phyloP scores from a whole-genome alignment of 768 basidiomycete genomes.

The Kwoniella heveanensis region DNA sequence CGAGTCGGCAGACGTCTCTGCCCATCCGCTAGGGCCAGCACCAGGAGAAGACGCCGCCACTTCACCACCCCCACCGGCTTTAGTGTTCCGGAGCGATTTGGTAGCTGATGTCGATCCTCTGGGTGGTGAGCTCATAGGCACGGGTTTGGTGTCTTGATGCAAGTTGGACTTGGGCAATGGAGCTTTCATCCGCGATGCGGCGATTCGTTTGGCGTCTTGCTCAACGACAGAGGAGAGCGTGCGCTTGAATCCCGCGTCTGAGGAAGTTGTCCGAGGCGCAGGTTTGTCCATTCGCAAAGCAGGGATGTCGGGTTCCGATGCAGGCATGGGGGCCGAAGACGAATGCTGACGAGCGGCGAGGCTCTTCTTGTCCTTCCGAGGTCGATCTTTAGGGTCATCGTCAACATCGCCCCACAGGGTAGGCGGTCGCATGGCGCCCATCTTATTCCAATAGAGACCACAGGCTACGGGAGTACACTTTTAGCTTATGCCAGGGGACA shows the following conservation, averaged over 20 bases:
- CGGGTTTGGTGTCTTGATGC: constrained; percentile 24
- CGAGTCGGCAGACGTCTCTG: background rate
- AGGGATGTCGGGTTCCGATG: constrained; percentile 26
- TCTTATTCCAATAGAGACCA: constrained; percentile 54
- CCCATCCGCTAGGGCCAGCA: background rate
- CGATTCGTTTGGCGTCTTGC: constrained; percentile 45
- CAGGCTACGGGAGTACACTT: too few species aligned
- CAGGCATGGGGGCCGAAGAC: constrained; percentile 13
- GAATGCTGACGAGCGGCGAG: background rate
- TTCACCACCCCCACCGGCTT: constrained; percentile 6
- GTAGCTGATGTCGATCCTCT: constrained; percentile 28
- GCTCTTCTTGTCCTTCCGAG: constrained; percentile 26
- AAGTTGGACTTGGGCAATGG: constrained; percentile 27
- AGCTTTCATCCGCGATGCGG: constrained; percentile 19
- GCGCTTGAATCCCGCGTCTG: constrained; percentile 42
- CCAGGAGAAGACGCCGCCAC: constrained; percentile 12
- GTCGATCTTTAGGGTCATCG: constrained; percentile 32
- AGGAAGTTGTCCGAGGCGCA: constrained; percentile 8
- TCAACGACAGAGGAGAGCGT: constrained; percentile 47
- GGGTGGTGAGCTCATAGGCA: constrained; percentile 29
- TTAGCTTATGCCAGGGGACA: too few species aligned
- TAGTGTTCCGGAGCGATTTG: constrained; percentile 23
- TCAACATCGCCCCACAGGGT: constrained; percentile 49
- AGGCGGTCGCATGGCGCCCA: constrained; percentile 48
- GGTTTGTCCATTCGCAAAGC: constrained; percentile 24